Evolutionary conservation across 2,329 filamentous ascomycete species (phyloP).

Genomic region (Cordyceps farinosa): DNA sequence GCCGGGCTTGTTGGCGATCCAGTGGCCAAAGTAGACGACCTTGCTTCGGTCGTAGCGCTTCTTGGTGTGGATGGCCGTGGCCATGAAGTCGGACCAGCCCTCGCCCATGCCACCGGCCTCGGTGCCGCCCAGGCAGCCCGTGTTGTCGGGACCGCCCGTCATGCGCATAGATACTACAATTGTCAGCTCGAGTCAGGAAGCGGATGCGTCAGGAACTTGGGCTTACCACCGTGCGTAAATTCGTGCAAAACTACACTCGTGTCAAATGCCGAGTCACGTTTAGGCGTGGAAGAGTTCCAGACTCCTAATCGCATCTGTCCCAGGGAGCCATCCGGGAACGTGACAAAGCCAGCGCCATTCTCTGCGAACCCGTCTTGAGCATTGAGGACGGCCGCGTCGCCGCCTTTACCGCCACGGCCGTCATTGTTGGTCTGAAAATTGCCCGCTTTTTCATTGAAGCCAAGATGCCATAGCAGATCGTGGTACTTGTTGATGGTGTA

Average conservation of each 20-base stretch:
- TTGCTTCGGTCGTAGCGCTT: slow-evolving; percentile 41
- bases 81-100: slow-evolving; percentile 56
- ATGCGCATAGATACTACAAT: slow-evolving; percentile 51
- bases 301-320: slow-evolving; percentile 59
- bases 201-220: too few relatives aligned
- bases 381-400: slow-evolving; percentile 53
- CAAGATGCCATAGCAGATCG: slow-evolving; percentile 54
- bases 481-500: slow-evolving; percentile 59
- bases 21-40: slow-evolving; percentile 48
- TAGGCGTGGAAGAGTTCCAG: slow-evolving; percentile 39
- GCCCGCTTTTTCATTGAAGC: slow-evolving; percentile 55
- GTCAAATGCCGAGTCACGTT: slow-evolving; percentile 55
- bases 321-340: slow-evolving; percentile 47
- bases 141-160: slow-evolving; percentile 55
- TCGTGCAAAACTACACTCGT: slow-evolving; percentile 59
- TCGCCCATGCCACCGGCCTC: slow-evolving; percentile 57
- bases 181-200: slow-evolving; percentile 10
- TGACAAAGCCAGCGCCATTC: slow-evolving; percentile 58
- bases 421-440: slow-evolving; percentile 60
- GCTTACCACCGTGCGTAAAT: slow-evolving; percentile 48
- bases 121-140: slow-evolving; percentile 41
- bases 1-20: slow-evolving; percentile 40
- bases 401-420: slow-evolving; percentile 46
- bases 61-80: slow-evolving; percentile 47
- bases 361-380: slow-evolving; percentile 52